Evolutionary conservation across 345 rosid species (phyloP).

Genomic region (Salix exigua): DNA sequence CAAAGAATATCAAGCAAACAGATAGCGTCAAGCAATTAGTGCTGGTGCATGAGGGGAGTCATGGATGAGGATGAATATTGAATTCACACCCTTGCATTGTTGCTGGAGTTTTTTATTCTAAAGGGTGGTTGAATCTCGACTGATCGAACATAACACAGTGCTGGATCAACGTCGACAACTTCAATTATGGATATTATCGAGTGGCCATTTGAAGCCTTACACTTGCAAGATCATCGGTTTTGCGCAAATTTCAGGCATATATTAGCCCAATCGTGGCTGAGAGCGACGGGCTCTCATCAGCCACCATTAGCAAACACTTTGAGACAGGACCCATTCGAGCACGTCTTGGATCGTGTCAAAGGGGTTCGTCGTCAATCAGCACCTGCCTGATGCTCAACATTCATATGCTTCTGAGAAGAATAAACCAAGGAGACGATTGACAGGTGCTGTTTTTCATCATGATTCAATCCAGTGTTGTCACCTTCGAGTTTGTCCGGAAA

Average conservation of each 20-base stretch:
- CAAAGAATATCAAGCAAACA: slow-evolving; percentile 20
- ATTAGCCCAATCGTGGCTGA: neutral
- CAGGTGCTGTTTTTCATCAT: neutral
- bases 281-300: neutral
- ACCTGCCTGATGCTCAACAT: neutral
- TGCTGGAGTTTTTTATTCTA: slow-evolving; percentile 9
- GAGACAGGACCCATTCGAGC: slow-evolving; percentile 15
- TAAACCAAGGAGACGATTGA: neutral
- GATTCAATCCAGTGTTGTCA: neutral
- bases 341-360: neutral
- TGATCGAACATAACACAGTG: neutral
- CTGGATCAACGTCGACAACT: neutral
- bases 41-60: neutral
- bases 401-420: slow-evolving; percentile 9
- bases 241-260: neutral
- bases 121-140: slow-evolving; percentile 2
- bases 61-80: slow-evolving; percentile 1
- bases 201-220: slow-evolving; percentile 15
- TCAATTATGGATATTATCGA: slow-evolving; percentile 10
- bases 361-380: neutral
- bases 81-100: slow-evolving; percentile 12
- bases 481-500: neutral
- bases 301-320: neutral
- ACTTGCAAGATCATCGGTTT: slow-evolving; percentile 17
- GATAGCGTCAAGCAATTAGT: slow-evolving; percentile 22